Evolutionary conservation across 2,329 filamentous ascomycete species (phyloP).

Genomic region (Pestalotiopsis sp.): DNA sequence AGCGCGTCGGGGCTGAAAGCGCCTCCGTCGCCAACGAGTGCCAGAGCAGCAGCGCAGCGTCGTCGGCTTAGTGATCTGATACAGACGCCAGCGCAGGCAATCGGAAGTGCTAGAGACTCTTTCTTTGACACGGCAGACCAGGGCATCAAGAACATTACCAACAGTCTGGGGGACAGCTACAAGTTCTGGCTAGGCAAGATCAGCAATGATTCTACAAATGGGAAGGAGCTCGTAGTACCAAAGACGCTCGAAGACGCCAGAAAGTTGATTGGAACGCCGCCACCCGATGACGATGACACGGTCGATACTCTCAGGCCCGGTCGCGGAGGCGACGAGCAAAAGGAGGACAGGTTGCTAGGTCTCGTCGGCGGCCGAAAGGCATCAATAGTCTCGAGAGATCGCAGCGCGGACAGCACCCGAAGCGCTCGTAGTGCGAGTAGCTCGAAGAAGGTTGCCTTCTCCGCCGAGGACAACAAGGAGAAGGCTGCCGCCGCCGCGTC

Average conservation of each 20-base stretch:
- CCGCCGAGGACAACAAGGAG: slow-evolving; percentile 44
- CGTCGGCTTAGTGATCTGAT: slow-evolving; percentile 85
- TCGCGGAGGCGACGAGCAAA: slow-evolving; percentile 41
- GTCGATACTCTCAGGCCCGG: slow-evolving; percentile 59
- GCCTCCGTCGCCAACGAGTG: slow-evolving; percentile 39
- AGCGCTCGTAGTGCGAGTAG: slow-evolving; percentile 64
- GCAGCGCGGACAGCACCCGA: slow-evolving; percentile 72
- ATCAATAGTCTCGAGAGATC: slow-evolving; percentile 55
- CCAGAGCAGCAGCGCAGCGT: slow-evolving; percentile 48
- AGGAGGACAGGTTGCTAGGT: slow-evolving; percentile 69
- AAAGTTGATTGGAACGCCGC: slow-evolving; percentile 78
- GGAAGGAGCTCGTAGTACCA: slow-evolving; percentile 64
- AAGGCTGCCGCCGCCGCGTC: slow-evolving; percentile 34
- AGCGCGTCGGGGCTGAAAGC: slow-evolving; percentile 33
- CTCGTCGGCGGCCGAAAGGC: slow-evolving; percentile 68
- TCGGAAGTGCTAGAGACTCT: slow-evolving; percentile 82
- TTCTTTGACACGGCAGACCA: slow-evolving; percentile 89
- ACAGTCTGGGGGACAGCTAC: slow-evolving; percentile 87
- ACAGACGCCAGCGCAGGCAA: slow-evolving; percentile 77
- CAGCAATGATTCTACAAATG: slow-evolving; percentile 65
- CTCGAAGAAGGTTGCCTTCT: slow-evolving; percentile 57
- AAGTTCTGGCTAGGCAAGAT: slow-evolving; percentile 90
- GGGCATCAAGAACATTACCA: slow-evolving; percentile 87
- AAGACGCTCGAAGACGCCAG: slow-evolving; percentile 92
- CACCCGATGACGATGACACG: slow-evolving; percentile 61